A percentile compares a stretch with the other conserved stretches of the same genome.
phyloP scores from a whole-genome alignment of 164 flowering plant genomes.

The Stephania yunnanensis region DNA sequence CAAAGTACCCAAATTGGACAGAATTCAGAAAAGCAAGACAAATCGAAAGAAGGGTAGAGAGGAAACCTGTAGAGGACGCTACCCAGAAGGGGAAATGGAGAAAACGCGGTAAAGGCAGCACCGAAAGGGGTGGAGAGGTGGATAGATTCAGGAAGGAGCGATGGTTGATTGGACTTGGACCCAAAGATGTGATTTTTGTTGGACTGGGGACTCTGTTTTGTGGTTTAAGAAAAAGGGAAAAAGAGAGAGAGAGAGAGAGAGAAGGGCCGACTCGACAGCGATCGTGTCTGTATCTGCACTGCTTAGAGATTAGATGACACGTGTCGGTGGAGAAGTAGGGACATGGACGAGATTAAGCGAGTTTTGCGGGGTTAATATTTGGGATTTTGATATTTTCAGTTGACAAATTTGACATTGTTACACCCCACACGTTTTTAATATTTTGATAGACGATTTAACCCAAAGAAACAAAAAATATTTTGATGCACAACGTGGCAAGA shows the following conservation, averaged over 20 bases:
- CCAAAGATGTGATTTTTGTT: neutral
- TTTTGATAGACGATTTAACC: too few species aligned
- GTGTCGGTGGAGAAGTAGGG: neutral
- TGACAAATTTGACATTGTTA: neutral
- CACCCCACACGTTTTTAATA: neutral
- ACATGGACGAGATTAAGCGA: neutral
- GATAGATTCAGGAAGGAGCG: neutral
- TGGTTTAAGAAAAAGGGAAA: neutral
- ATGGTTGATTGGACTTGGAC: neutral
- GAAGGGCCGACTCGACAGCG: too few species aligned
- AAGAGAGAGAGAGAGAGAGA: too few species aligned
- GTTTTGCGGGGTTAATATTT: neutral
- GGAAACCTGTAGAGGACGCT: slow-evolving; percentile 22
- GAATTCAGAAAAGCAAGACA: neutral
- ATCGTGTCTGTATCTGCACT: neutral
- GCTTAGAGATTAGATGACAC: neutral
- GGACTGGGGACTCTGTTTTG: neutral
- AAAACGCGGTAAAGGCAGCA: slow-evolving; percentile 4
- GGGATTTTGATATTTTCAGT: neutral
- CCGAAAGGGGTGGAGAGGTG: neutral
- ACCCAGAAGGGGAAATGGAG: slow-evolving; percentile 9
- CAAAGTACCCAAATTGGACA: neutral
- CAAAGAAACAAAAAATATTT: too few species aligned
- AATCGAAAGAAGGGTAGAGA: neutral
- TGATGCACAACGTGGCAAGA: too few species aligned